Evolutionary conservation across 495 filamentous ascomycete genomes (phyloP).

Genomic region (Aspergillus incahuasiensis): DNA sequence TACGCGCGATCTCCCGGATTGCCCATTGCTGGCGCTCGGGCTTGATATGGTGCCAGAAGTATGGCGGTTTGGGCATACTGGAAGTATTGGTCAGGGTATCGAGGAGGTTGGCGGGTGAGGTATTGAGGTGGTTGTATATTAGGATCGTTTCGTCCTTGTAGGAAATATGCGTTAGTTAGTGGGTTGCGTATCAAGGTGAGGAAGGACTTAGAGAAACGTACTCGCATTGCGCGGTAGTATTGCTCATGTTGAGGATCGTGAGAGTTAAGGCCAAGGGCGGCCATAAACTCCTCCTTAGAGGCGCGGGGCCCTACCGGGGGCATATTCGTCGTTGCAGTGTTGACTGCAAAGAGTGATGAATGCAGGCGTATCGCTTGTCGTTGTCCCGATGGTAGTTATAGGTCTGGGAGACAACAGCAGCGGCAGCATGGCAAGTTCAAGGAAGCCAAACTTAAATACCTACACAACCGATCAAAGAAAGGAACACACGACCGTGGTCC

Average conservation of each 20-base stretch:
- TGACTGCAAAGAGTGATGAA: background rate
- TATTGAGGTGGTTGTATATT: constrained; percentile 41
- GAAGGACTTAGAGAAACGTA: constrained; percentile 17
- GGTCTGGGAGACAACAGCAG: background rate
- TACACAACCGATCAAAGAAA: background rate
- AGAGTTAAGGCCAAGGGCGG: constrained; percentile 35
- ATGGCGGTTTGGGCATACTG: constrained; percentile 23
- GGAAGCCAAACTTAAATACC: constrained; percentile 10
- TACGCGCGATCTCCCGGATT: constrained; percentile 38
- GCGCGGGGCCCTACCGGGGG: constrained; percentile 39
- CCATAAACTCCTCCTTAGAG: constrained; percentile 46
- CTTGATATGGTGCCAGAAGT: constrained; percentile 46
- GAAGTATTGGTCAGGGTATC: constrained; percentile 23
- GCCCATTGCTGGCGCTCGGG: constrained; percentile 38
- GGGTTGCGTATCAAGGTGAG: background rate
- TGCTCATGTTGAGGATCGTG: constrained; percentile 39
- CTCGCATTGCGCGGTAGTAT: constrained; percentile 43
- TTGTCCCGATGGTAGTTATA: background rate
- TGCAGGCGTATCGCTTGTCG: background rate
- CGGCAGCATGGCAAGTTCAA: background rate
- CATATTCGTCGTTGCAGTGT: constrained; percentile 11
- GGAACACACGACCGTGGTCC: constrained; percentile 3
- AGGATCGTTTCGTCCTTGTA: constrained; percentile 44
- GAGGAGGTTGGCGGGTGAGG: constrained; percentile 37
- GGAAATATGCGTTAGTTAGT: background rate